Evolutionary conservation across 495 filamentous ascomycete genomes (phyloP), one percentile per base, ranked within the genome.

Genomic region (Beverwykella pulmonaria): DNA sequence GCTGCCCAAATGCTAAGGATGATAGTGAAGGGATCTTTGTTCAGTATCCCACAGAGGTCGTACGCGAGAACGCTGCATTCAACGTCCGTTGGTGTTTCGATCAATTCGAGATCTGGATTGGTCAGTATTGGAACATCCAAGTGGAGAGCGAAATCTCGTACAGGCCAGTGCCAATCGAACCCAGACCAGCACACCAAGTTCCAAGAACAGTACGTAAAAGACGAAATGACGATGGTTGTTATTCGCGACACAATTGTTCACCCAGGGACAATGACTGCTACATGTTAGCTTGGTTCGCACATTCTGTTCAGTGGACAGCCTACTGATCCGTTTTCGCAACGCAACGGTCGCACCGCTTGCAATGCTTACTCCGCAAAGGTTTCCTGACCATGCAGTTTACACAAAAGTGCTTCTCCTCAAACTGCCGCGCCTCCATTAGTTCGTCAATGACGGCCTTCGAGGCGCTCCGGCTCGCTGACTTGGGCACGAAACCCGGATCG

Each of bases 251-350:
- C 94, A 98, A 78, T 97, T 97, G 76, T 94, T 88, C 39, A 97
- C 92, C 94, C 94, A 98, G 0, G 94, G 94, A 71, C 94, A 98
- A 75, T 98, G 94, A 71, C 93, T 98, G 29, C n/a, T n/a, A 15
- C 47, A 44, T 9, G 75, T 90, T 75, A 88, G 81, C 52, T 55
- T 14, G 65, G 63, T 26, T 48, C 41, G 32, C 25, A 30, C 17
- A 53, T 12, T 34, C 26, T 55, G 15, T 20, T 12, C 5, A 3
- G 12, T 9, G 25, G 20, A 57, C 29, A 19, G 79, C 92, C 81
- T 79, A 97, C 93, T 98, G 94, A 74, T 98, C 94, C 76, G 97
- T 90, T 78, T 94, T 97, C 29, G 94, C 92, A 67, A 98, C 88
- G 76, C 94, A 98, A 53, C 94, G 91, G 62, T 87, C 84, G 71